Evolutionary conservation across 2,329 filamentous ascomycete genomes (phyloP).

Genomic region (Dactylellina sp.): DNA sequence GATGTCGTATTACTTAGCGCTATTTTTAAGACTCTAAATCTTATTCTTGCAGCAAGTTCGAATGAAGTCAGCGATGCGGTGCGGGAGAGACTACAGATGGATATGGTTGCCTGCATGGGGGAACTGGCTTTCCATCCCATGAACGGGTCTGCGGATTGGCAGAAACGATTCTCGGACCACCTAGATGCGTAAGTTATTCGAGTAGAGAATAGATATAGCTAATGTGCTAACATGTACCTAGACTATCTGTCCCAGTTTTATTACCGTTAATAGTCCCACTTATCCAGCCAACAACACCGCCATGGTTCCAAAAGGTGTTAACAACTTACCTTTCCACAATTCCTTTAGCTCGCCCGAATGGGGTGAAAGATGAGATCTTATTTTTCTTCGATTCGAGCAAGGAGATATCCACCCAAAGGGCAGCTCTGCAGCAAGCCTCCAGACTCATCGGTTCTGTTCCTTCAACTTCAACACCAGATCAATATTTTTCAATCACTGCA

Average conservation of each 20-base stretch:
- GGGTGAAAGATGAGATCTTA: conserved; percentile 59
- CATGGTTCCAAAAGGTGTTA: conserved; percentile 55
- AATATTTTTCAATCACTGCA: conserved; percentile 58
- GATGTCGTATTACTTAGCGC: conserved; percentile 29
- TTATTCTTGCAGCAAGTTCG: conserved; percentile 40
- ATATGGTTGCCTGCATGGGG: conserved; percentile 59
- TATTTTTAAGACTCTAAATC: conserved; percentile 31
- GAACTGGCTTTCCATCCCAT: conserved; percentile 59
- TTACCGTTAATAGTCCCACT: conserved; percentile 59
- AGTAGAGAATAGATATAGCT: conserved; percentile 1
- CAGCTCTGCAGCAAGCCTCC: conserved; percentile 57
- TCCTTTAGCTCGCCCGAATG: conserved; percentile 57
- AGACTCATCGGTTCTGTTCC: conserved; percentile 59
- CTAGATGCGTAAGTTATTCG: conserved; percentile 57
- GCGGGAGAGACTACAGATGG: conserved; percentile 58
- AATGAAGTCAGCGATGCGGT: conserved; percentile 55
- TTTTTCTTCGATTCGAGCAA: conserved; percentile 58
- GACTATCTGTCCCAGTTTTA: conserved; percentile 57
- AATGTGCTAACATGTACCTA: conserved; percentile 32
- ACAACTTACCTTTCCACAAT: conserved; percentile 58
- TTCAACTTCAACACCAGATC: conserved; percentile 41
- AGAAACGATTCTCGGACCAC: conserved; percentile 49
- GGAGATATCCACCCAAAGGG: conserved; percentile 37
- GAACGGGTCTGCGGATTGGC: conserved; percentile 50
- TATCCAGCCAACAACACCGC: conserved; percentile 57